A percentile compares a stretch with the other conserved stretches of the same genome.
phyloP scores from a whole-genome alignment of 108 stramenopile species.

The Pseudonitzschia pungens region DNA sequence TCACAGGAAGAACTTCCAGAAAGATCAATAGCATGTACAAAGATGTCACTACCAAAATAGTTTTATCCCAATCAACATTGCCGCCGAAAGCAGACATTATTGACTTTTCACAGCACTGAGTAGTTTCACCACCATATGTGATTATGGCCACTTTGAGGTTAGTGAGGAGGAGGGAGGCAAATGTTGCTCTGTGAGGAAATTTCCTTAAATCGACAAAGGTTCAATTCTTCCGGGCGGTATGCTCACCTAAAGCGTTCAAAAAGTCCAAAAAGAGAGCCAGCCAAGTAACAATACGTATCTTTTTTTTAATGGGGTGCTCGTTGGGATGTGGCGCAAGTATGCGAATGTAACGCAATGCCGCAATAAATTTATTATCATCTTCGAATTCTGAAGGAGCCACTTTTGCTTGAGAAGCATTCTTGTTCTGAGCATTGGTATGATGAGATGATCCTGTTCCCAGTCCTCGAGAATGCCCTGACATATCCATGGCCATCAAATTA shows the following conservation, averaged over 20 bases:
- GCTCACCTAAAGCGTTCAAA: conserved; percentile 23
- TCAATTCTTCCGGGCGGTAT: not conserved
- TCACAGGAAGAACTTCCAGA: conserved; percentile 38
- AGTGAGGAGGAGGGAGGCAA: not conserved
- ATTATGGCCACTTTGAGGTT: conserved; percentile 25
- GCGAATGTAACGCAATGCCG: conserved; percentile 26
- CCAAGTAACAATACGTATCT: conserved; percentile 36
- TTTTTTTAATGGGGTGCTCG: conserved; percentile 34
- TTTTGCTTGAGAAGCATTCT: conserved; percentile 14
- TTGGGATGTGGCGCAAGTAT: conserved; percentile 34
- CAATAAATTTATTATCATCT: conserved; percentile 15
- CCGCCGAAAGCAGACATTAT: conserved; percentile 21
- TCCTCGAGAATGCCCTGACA: not conserved
- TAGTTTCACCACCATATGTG: conserved; percentile 25
- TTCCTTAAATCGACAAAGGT: not conserved
- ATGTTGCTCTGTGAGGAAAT: not conserved
- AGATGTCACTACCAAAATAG: conserved; percentile 28
- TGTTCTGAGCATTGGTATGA: not conserved
- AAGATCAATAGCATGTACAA: conserved; percentile 40
- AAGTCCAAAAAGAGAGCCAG: conserved; percentile 34
- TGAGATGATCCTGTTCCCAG: conserved; percentile 1
- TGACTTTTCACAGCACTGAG: conserved; percentile 36
- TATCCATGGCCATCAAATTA: not conserved
- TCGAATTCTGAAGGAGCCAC: conserved; percentile 19
- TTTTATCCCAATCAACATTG: conserved; percentile 27